A percentile compares a stretch with the other conserved stretches of the same genome.
phyloP scores from a whole-genome alignment of 257 asterid species.

The Nicotiana otophora region DNA sequence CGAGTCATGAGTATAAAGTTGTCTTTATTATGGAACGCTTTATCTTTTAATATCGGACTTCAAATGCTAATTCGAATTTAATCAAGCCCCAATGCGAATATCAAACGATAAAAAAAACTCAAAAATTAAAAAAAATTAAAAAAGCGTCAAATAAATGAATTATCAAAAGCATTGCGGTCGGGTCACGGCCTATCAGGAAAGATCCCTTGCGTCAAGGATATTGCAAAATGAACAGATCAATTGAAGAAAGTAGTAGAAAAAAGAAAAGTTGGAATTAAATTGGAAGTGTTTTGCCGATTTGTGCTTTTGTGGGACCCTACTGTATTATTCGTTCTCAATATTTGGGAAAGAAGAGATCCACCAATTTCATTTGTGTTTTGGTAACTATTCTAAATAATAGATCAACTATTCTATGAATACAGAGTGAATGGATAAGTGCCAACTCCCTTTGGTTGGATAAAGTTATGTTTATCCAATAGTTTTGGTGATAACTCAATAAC shows the following conservation, averaged over 20 bases:
- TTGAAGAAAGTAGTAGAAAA: too few species aligned
- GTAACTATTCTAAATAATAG: background rate
- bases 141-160: background rate
- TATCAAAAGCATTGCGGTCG: background rate
- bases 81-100: too few species aligned
- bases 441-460: background rate
- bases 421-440: background rate
- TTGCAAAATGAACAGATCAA: background rate
- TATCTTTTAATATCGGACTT: too few species aligned
- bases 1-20: fast-evolving
- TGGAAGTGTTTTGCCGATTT: too few species aligned
- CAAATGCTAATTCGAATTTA: too few species aligned
- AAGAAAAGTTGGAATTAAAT: too few species aligned
- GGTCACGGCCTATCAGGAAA: background rate
- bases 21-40: too few species aligned
- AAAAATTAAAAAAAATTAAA: too few species aligned
- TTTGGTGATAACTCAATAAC: background rate
- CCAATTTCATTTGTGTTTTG: background rate
- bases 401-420: background rate
- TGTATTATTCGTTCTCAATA: too few species aligned
- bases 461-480: background rate
- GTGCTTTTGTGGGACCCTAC: too few species aligned
- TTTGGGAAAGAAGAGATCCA: background rate
- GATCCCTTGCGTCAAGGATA: background rate
- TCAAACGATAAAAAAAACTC: too few species aligned